These are phyloP conservation scores for Plantago elongata DNA, from an alignment of 257 asterid genomes.

Conservation along the genomic window DNA sequence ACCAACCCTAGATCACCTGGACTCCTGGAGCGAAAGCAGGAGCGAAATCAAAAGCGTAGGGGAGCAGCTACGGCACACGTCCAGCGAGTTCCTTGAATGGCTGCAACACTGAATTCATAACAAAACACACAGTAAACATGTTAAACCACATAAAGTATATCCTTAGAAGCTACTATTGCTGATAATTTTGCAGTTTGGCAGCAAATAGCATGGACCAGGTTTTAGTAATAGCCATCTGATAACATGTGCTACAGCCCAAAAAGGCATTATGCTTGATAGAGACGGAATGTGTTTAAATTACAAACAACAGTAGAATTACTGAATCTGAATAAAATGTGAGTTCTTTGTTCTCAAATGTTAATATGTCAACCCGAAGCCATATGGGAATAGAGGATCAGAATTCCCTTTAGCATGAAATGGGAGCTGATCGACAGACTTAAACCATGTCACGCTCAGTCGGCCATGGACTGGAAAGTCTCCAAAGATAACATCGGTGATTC, in stretches of 20 bases:
- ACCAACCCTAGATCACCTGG: too few relatives aligned
- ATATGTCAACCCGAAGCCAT: constrained; percentile 64
- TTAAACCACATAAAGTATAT: background rate
- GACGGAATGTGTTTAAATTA: background rate
- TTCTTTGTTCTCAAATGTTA: constrained; percentile 5
- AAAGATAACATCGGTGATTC: constrained; percentile 68
- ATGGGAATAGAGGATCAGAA: constrained; percentile 69
- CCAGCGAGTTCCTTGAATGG: too few relatives aligned
- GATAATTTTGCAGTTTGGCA: constrained; percentile 3
- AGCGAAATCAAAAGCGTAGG: too few relatives aligned
- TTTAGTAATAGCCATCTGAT: background rate
- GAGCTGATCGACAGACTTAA: constrained; percentile 60
- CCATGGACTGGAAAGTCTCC: constrained; percentile 74
- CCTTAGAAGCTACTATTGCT: background rate
- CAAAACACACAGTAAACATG: background rate
- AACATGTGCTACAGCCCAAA: constrained; percentile 7
- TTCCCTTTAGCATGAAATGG: constrained; percentile 44
- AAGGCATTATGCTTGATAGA: constrained; percentile 1
- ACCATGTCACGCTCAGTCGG: constrained; percentile 76
- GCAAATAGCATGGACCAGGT: background rate
- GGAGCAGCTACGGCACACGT: too few relatives aligned
- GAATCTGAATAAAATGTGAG: background rate
- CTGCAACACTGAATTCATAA: background rate
- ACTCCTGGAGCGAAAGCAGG: too few relatives aligned
- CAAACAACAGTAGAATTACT: constrained; percentile 5